phyloP scores from a whole-genome alignment of 768 basidiomycete genomes.

The Pulveroboletus sp. region DNA sequence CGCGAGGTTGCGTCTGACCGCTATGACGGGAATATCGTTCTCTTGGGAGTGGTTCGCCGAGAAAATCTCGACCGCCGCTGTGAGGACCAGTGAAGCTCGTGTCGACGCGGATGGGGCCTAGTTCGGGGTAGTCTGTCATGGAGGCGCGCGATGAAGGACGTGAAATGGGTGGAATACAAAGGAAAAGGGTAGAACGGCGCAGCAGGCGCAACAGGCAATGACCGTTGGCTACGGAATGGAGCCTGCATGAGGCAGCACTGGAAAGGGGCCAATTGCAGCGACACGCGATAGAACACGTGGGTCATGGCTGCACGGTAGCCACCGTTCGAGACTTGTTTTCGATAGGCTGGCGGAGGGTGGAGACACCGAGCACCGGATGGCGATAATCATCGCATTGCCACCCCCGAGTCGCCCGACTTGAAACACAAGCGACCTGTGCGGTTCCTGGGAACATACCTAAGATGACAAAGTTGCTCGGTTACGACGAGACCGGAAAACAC shows the following conservation, averaged over 20 bases:
- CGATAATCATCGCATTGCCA: too few relatives aligned
- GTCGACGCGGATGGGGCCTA: conserved; percentile 26
- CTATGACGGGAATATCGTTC: conserved; percentile 31
- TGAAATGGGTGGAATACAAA: background rate
- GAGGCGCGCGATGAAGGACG: background rate
- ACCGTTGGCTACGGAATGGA: conserved; percentile 15
- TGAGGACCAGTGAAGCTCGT: conserved; percentile 28
- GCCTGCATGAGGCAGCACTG: conserved; percentile 30
- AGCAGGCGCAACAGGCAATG: conserved; percentile 25
- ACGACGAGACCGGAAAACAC: too few relatives aligned
- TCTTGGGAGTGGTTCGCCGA: conserved; percentile 19
- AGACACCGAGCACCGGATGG: too few relatives aligned
- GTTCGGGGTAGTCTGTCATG: conserved; percentile 28
- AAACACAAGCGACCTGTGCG: too few relatives aligned
- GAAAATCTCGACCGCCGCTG: conserved; percentile 28
- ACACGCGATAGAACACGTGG: conserved; percentile 15
- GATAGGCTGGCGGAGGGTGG: too few relatives aligned
- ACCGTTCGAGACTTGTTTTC: too few relatives aligned
- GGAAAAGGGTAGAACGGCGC: conserved; percentile 9
- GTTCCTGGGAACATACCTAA: too few relatives aligned
- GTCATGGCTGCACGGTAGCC: background rate
- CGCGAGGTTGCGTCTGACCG: conserved; percentile 22
- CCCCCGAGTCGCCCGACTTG: too few relatives aligned
- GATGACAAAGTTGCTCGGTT: too few relatives aligned
- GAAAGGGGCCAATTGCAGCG: conserved; percentile 23